phyloP scores from a whole-genome alignment of 1,284 basidiomycete genomes.

The Kwoniella shivajii region DNA sequence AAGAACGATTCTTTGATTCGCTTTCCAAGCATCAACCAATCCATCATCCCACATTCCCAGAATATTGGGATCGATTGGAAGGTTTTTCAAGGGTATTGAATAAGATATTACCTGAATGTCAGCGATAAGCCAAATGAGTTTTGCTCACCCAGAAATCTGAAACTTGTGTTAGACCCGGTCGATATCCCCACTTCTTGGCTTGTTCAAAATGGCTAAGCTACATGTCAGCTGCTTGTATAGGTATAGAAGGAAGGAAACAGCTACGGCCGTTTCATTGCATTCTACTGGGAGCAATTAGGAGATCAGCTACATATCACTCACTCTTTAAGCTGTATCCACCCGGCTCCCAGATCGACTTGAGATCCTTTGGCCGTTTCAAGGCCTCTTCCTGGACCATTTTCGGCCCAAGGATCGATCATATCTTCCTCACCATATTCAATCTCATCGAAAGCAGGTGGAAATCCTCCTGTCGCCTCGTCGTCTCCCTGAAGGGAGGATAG shows the following conservation, averaged over 20 bases:
- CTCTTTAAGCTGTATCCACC: conserved; percentile 22
- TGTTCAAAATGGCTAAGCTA: conserved; percentile 29
- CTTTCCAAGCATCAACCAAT: conserved; percentile 27
- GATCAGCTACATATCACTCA: conserved; percentile 14
- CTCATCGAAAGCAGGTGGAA: neutral
- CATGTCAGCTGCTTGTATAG: too few species aligned
- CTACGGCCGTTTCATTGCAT: too few species aligned
- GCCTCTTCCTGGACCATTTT: conserved; percentile 3
- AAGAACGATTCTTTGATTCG: conserved; percentile 23
- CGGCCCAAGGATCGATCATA: conserved; percentile 3
- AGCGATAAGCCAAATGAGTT: neutral
- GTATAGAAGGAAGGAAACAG: too few species aligned
- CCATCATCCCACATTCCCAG: conserved; percentile 36
- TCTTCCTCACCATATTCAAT: conserved; percentile 7
- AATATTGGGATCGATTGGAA: conserved; percentile 30
- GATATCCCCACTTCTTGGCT: conserved; percentile 23
- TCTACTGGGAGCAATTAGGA: neutral
- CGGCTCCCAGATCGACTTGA: conserved; percentile 5
- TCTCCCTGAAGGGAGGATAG: conserved; percentile 31
- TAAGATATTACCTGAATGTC: conserved; percentile 26
- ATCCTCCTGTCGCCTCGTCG: conserved; percentile 30
- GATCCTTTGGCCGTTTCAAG: conserved; percentile 15
- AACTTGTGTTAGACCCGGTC: conserved; percentile 28
- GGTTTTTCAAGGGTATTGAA: conserved; percentile 30
- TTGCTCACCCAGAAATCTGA: conserved; percentile 30